Percentiles rank a stretch among this genome's conserved stretches.
phyloP scores from a whole-genome alignment of 441 rosid genomes.

The Populus trichocarpa region DNA sequence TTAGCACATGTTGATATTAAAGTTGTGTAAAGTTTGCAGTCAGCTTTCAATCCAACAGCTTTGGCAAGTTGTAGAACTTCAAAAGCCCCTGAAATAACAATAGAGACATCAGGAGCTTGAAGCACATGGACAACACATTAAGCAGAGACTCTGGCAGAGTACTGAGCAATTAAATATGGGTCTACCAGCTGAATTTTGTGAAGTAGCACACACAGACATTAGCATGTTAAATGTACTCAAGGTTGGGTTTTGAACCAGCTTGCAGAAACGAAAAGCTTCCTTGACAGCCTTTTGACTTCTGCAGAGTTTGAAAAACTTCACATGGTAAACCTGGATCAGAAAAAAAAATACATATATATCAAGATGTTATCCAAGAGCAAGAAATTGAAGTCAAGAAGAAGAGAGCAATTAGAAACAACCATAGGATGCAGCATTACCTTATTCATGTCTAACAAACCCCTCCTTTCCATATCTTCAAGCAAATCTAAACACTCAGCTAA shows the following conservation, averaged over 20 bases:
- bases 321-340: constrained; percentile 73
- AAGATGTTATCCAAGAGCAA: not conserved
- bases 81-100: constrained; percentile 57
- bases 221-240: constrained; percentile 96
- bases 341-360: constrained; percentile 10
- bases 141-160: constrained; percentile 2
- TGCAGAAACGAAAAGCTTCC: constrained; percentile 86
- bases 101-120: constrained; percentile 19
- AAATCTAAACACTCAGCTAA: constrained; percentile 56
- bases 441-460: constrained; percentile 63
- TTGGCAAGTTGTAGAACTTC: constrained; percentile 65
- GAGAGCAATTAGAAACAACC: constrained; percentile 2
- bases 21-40: constrained; percentile 90
- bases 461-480: constrained; percentile 72
- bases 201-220: constrained; percentile 78
- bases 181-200: constrained; percentile 74
- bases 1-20: constrained; percentile 88
- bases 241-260: constrained; percentile 73
- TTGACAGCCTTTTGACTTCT: constrained; percentile 61
- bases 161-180: constrained; percentile 8
- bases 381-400: not conserved
- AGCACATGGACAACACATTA: constrained; percentile 7
- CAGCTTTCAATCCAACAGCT: constrained; percentile 66
- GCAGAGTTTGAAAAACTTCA: constrained; percentile 72
- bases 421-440: constrained; percentile 44